Base-by-base conservation (phyloP, 2,329 filamentous ascomycete genomes). In the Cordyceps militaris region DNA sequence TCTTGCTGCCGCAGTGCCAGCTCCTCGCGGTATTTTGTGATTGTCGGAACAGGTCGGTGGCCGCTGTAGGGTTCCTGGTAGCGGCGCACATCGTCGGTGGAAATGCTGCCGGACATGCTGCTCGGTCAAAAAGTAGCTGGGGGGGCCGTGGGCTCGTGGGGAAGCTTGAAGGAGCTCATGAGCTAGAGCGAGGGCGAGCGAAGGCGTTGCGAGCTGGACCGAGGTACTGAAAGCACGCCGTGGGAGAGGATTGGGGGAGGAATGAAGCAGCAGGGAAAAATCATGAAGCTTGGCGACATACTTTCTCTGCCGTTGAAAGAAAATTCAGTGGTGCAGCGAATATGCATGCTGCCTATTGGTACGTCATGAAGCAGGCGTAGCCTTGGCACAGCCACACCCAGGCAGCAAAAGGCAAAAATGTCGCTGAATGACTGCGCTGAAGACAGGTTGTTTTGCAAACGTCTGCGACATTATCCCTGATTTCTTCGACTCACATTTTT, bases 11-110 rank as follows among this genome's bases (percentile, higher is more conserved):
- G 69, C 46, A 76, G 73, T 32, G 67, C 74, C 44, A 72, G 71
- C 51, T 78, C 76, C 59, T 80, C 72, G 24, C 73, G 69, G 59
- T 80, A 81, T 48, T 71, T 74, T 43, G 76, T 74, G 46, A 81
- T 70, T 28, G 78, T 81, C 8, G 79, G 79, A 30, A 78, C 72
- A 3, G 74, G 76, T 60, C 75, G 70, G 11, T 67, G 69, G 36
- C 71, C 71, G 52, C 70, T 75, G 62, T 78, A 77, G 2, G 75
- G 75, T 44, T 69, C 67, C 32, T 70, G 67, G 57, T 74, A 73
- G 57, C 72, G 69, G 46, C 69, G 68, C 24, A 64, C 65, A 23
- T 75, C 70, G 21, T 76, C 70, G 23, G 69, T 64, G 58, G 74
- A 72, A 48, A 72, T 69, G 57, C 64, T 65, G 61, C 67, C 67